phyloP scores from a whole-genome alignment of 2,329 filamentous ascomycete genomes.

The Orbilia brochopaga region DNA sequence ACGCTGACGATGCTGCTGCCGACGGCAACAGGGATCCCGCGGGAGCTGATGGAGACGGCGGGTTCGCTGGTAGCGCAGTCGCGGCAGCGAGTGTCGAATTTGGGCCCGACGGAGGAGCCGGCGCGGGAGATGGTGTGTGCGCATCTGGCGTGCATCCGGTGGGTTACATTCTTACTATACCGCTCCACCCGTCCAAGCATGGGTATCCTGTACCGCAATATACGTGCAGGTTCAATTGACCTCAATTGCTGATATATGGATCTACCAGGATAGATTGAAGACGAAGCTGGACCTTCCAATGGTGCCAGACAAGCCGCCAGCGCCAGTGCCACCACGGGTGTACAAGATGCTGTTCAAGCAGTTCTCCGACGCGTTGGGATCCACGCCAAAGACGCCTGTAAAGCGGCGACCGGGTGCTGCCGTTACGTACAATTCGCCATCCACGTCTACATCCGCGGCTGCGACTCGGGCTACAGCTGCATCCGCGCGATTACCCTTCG shows the following conservation, averaged over 20 bases:
- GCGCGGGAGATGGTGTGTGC: slow-evolving; percentile 84
- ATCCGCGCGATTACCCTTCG: neutral
- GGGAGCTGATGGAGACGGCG: slow-evolving; percentile 95
- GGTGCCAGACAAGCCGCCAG: slow-evolving; percentile 33
- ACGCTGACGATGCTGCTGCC: slow-evolving; percentile 83
- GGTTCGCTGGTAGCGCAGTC: slow-evolving; percentile 97
- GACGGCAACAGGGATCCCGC: slow-evolving; percentile 90
- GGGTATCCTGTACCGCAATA: too few species aligned
- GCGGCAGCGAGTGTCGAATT: slow-evolving; percentile 73
- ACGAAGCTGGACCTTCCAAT: slow-evolving; percentile 35
- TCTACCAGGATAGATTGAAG: slow-evolving; percentile 30
- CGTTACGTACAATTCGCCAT: neutral
- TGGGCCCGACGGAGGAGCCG: slow-evolving; percentile 86
- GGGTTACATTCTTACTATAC: slow-evolving; percentile 50
- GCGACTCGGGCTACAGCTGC: slow-evolving; percentile 14
- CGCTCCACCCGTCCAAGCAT: neutral
- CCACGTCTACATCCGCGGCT: neutral
- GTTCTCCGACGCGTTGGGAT: slow-evolving; percentile 34
- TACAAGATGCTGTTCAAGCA: slow-evolving; percentile 44
- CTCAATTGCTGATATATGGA: slow-evolving; percentile 11
- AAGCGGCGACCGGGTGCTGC: slow-evolving; percentile 4
- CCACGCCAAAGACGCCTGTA: slow-evolving; percentile 3
- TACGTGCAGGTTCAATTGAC: too few species aligned
- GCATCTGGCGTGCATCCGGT: slow-evolving; percentile 88
- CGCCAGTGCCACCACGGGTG: slow-evolving; percentile 28